These are phyloP conservation scores for Citrus hindsii DNA, from an alignment of 345 rosid genomes.

Conservation along the genomic window DNA sequence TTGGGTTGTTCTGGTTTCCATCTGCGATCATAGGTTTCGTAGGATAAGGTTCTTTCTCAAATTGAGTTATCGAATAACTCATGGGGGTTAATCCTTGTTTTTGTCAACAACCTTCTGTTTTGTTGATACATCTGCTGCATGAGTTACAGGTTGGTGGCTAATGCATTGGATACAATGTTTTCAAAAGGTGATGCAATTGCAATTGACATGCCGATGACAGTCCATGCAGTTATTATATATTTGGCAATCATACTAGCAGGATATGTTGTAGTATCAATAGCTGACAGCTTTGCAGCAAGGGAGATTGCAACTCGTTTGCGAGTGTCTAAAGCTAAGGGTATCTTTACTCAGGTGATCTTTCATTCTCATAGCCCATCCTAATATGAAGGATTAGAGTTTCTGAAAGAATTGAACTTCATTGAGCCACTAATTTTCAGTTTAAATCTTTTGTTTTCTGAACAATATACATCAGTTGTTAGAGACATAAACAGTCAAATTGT, in stretches of 20 bases:
- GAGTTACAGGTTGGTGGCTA: constrained; percentile 69
- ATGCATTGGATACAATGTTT: constrained; percentile 55
- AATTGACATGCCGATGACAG: constrained; percentile 91
- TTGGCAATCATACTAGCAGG: constrained; percentile 84
- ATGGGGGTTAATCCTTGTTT: neutral
- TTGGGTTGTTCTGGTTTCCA: too few relatives aligned
- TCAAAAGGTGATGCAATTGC: constrained; percentile 82
- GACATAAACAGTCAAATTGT: neutral
- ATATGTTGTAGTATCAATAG: constrained; percentile 77
- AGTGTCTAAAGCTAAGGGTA: constrained; percentile 73
- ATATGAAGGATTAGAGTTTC: neutral
- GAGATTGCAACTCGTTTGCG: constrained; percentile 79
- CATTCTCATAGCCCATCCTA: neutral
- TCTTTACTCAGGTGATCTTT: constrained; percentile 82
- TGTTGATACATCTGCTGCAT: neutral
- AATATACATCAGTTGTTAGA: neutral
- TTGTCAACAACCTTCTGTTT: neutral
- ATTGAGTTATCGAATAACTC: too few relatives aligned
- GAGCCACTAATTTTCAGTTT: neutral
- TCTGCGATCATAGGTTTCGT: neutral
- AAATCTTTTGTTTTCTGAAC: neutral
- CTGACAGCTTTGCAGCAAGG: constrained; percentile 88
- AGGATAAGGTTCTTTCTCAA: neutral
- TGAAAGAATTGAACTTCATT: neutral
- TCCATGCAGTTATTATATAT: constrained; percentile 70